A percentile compares a stretch with the other conserved stretches of the same genome.
These are phyloP conservation scores for Amanita rubescens DNA, from an alignment of 768 basidiomycete genomes.

Conservation along the genomic window DNA sequence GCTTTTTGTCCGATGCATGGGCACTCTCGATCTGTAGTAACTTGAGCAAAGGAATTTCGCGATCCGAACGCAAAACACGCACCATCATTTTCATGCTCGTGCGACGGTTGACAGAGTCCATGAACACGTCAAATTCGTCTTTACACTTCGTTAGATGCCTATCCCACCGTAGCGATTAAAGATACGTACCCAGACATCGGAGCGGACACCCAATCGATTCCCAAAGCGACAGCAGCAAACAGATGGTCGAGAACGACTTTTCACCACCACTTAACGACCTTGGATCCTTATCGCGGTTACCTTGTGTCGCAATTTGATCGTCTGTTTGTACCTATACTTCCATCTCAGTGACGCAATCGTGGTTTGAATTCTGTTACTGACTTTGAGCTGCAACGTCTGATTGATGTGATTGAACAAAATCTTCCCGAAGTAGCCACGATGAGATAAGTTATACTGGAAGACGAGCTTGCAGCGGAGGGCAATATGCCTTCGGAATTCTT, in stretches of 20 bases:
- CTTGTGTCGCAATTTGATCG: conserved; percentile 61
- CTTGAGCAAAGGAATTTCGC: neutral
- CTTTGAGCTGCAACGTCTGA: conserved; percentile 59
- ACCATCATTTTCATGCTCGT: conserved; percentile 97
- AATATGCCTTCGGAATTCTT: conserved; percentile 82
- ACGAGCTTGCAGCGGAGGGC: conserved; percentile 81
- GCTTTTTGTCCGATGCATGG: conserved; percentile 78
- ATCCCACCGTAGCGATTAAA: neutral
- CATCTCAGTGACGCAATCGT: neutral
- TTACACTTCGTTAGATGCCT: neutral
- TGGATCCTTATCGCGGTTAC: conserved; percentile 69
- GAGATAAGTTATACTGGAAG: conserved; percentile 75
- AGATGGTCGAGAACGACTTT: conserved; percentile 95
- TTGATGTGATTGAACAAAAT: conserved; percentile 76
- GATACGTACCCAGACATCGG: conserved; percentile 69
- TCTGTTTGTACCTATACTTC: conserved; percentile 70
- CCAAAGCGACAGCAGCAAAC: conserved; percentile 91
- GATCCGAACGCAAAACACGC: conserved; percentile 12
- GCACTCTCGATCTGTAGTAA: conserved; percentile 74
- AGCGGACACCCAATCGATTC: conserved; percentile 92
- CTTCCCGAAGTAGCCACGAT: conserved; percentile 87
- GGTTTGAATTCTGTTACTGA: conserved; percentile 12
- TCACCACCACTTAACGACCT: conserved; percentile 88
- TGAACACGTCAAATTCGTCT: conserved; percentile 99
- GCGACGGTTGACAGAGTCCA: conserved; percentile 88